Evolutionary conservation across 1,284 basidiomycete species (phyloP), one percentile per base, ranked within the genome.

Genomic region (Apiotrichum siamense): DNA sequence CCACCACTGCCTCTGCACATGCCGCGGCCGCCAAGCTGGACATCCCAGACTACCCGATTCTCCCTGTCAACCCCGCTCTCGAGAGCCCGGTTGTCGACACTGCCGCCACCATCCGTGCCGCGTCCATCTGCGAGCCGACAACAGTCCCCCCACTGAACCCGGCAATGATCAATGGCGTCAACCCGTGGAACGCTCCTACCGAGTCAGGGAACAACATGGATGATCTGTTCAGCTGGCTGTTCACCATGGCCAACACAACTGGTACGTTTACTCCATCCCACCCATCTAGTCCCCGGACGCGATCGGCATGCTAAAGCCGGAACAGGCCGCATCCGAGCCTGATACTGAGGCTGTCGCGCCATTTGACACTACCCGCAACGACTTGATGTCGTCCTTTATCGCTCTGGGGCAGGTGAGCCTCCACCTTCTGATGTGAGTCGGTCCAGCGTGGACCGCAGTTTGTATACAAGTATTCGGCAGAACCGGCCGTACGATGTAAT

Each of bases 351-450:
- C 35, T 37, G n/a, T n/a, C n/a, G n/a, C 12, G 6, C 33, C 6
- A 21, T 37, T n/a, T n/a, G n/a, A n/a, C n/a, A n/a, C n/a, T n/a
- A n/a, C n/a, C n/a, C 45, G 51, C 35, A 35, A 35, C 25, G 51
- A 54, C 33, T 44, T 41, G n/a, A n/a, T 32, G 31, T 3, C 31
- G 31, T 32, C 31, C 31, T 10, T 32, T 17, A 32, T 17, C 31
- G 31, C 17, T 33, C 24, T 49, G 13, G 33, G 24, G 20, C 51
- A 54, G 42, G 63, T 66, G 64, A 46, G 47, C 25, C 45, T 63
- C 20, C 61, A 60, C 41, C 46, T 64, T 18, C 62, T 62, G 39
- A 46, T 60, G 60, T 61, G 42, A 52, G 54, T 52, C 23, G 13
- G 23, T 25, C 23, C 38, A 25, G 11, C 4, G 18, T 21, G 38